Evolutionary conservation across 2,329 filamentous ascomycete species (phyloP).

Genomic region (Phoma sp.): DNA sequence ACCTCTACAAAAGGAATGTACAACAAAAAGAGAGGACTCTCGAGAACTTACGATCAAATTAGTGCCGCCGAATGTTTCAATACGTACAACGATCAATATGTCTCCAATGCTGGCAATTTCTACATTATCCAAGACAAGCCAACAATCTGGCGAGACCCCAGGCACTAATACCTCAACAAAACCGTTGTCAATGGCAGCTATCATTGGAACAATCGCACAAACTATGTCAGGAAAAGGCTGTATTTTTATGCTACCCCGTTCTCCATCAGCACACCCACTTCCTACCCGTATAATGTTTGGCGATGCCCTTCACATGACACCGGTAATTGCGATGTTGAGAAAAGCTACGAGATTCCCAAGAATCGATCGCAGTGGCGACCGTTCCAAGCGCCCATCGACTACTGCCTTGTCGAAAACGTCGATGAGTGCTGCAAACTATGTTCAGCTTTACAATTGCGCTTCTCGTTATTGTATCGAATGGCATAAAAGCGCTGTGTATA

Average conservation of each 20-base stretch:
- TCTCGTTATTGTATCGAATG: neutral
- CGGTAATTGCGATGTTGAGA: slow-evolving; percentile 8
- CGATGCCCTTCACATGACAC: slow-evolving; percentile 14
- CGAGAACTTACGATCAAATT: neutral
- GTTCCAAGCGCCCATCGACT: slow-evolving; percentile 9
- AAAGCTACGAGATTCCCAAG: slow-evolving; percentile 9
- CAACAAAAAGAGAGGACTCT: neutral
- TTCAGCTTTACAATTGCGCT: slow-evolving; percentile 1
- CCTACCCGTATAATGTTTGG: slow-evolving; percentile 20
- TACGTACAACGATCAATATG: slow-evolving; percentile 17
- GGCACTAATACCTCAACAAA: neutral
- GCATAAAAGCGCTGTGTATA: slow-evolving; percentile 8
- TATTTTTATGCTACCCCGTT: neutral
- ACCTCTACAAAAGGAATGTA: neutral
- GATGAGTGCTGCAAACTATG: slow-evolving; percentile 16
- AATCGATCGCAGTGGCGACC: slow-evolving; percentile 18
- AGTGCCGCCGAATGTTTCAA: slow-evolving; percentile 15
- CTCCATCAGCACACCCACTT: slow-evolving; percentile 6
- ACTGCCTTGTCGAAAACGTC: slow-evolving; percentile 29
- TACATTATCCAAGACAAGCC: slow-evolving; percentile 18
- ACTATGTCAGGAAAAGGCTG: too few species aligned
- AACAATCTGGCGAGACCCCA: slow-evolving; percentile 14
- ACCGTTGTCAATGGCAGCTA: too few species aligned
- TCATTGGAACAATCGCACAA: too few species aligned
- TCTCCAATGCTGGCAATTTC: slow-evolving; percentile 18